phyloP scores from a whole-genome alignment of 495 filamentous ascomycete genomes.

The Annulohypoxylon moriforme region DNA sequence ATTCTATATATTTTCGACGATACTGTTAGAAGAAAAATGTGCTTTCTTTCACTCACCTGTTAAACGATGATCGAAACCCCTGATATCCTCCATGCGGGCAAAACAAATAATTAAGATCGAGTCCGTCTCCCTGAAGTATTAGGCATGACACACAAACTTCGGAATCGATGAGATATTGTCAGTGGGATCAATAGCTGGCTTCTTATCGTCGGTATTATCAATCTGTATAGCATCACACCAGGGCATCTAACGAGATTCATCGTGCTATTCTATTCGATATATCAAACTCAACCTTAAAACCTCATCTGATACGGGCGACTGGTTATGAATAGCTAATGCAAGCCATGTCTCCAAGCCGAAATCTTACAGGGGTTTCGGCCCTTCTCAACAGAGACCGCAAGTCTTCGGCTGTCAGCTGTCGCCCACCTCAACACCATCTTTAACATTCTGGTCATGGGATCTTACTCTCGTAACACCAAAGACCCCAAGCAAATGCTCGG shows the following conservation, averaged over 20 bases:
- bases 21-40: no score
- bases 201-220: background rate
- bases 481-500: background rate
- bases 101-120: background rate
- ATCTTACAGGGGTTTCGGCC: slow-evolving; percentile 19
- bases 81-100: background rate
- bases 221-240: background rate
- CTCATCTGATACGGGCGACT: background rate
- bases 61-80: no score
- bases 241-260: background rate
- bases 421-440: background rate
- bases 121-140: no score
- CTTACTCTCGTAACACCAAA: background rate
- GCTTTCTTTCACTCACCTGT: no score
- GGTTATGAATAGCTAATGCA: background rate
- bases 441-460: background rate
- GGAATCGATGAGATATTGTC: background rate
- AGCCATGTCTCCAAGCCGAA: background rate
- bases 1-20: no score
- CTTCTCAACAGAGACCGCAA: slow-evolving; percentile 9
- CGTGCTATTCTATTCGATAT: background rate
- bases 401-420: slow-evolving; percentile 1
- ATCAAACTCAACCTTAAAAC: background rate
- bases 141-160: no score
- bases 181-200: background rate